Evolutionary conservation across 2,329 filamentous ascomycete genomes (phyloP).

Genomic region (Neofusicoccum laricinum): DNA sequence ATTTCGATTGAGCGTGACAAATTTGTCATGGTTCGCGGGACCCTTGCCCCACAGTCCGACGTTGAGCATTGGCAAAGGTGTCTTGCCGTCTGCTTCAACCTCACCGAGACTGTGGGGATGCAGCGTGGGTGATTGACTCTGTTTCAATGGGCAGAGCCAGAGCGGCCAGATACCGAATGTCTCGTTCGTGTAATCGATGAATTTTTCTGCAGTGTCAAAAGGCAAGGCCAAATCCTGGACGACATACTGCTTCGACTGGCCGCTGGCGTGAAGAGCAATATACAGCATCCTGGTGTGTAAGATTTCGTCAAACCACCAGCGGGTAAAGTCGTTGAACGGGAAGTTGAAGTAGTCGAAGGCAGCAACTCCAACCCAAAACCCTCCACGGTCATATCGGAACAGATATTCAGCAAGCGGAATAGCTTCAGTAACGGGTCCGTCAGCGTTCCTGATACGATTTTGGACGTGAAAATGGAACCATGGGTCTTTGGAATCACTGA

Average conservation of each 20-base stretch:
- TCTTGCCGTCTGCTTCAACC: conserved; percentile 24
- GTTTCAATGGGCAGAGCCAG: conserved; percentile 47
- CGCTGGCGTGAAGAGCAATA: conserved; percentile 61
- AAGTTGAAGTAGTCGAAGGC: conserved; percentile 62
- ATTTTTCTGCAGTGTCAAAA: conserved; percentile 40
- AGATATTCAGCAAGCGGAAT: conserved; percentile 65
- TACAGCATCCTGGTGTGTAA: conserved; percentile 65
- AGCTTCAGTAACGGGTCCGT: conserved; percentile 45
- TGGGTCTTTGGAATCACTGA: conserved; percentile 36
- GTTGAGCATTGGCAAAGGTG: conserved; percentile 43
- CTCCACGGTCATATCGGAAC: conserved; percentile 68
- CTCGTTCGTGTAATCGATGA: conserved; percentile 43
- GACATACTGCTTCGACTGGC: conserved; percentile 58
- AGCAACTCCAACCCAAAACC: conserved; percentile 60
- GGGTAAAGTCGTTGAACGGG: conserved; percentile 64
- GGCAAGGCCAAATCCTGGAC: conserved; percentile 61
- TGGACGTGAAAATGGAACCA: conserved; percentile 51
- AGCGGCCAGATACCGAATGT: conserved; percentile 45
- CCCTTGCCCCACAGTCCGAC: conserved; percentile 68
- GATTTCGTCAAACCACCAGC: conserved; percentile 60
- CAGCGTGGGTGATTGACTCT: background rate
- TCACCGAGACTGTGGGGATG: conserved; percentile 25
- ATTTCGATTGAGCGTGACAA: conserved; percentile 55
- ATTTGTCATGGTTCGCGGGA: conserved; percentile 23
- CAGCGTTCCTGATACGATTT: background rate